phyloP scores from a whole-genome alignment of 2,329 filamentous ascomycete species.

The Aureobasidium lini region DNA sequence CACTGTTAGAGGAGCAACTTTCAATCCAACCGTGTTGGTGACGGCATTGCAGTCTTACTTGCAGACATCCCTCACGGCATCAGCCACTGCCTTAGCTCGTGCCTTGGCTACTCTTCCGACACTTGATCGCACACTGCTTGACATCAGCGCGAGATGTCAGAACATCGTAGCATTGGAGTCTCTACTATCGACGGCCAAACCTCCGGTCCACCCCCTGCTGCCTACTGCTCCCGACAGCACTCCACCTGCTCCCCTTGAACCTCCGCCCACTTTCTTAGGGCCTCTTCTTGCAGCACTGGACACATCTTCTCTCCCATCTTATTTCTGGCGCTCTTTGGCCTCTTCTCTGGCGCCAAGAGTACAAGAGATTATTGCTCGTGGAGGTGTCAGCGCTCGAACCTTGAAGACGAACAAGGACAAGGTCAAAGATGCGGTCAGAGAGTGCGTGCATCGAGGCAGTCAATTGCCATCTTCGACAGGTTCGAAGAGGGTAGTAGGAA shows the following conservation, averaged over 20 bases:
- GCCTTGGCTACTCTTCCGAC: constrained; percentile 73
- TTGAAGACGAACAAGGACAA: constrained; percentile 66
- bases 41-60: constrained; percentile 74
- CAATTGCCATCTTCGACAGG: constrained; percentile 50
- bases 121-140: constrained; percentile 71
- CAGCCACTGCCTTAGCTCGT: constrained; percentile 64
- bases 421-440: constrained; percentile 69
- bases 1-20: constrained; percentile 32
- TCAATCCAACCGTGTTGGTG: constrained; percentile 64
- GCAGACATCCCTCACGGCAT: constrained; percentile 70
- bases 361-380: constrained; percentile 74
- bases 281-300: constrained; percentile 62
- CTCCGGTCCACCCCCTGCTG: constrained; percentile 63
- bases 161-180: constrained; percentile 83
- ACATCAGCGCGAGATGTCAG: constrained; percentile 78
- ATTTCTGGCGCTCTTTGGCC: constrained; percentile 89
- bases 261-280: constrained; percentile 49
- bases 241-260: not conserved
- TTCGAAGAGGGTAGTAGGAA: constrained; percentile 35
- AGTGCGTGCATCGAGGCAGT: constrained; percentile 74
- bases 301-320: constrained; percentile 76
- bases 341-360: constrained; percentile 68
- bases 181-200: constrained; percentile 61
- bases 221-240: constrained; percentile 13
- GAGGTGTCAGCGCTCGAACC: constrained; percentile 76